Evolutionary conservation across 495 filamentous ascomycete genomes (phyloP), one percentile per base, ranked within the genome.

Genomic region (Penicillium alfredii): DNA sequence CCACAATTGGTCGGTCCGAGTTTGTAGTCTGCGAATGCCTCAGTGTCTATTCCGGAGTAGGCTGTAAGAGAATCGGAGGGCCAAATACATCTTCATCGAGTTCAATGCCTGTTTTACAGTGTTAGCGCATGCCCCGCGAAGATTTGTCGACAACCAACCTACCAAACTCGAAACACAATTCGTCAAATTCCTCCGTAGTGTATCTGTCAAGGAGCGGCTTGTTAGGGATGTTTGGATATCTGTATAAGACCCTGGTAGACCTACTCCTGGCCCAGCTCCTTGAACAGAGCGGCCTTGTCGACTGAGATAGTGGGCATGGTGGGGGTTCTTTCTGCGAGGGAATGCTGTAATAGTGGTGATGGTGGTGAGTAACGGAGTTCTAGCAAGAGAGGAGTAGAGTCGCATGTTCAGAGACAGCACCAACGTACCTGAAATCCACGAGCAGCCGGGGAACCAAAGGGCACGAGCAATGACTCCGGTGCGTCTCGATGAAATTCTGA

Each of bases 141-240:
- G 26, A 34, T 9, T 42, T 15, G 16, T 21, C 13, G 23, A 32
- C 22, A 9, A 30, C 22, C 30, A 38, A 59, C 72, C 48, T 63
- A 80, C 88, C 92, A 59, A 94, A 99, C 48, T 99, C 92, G 74
- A 99, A 98, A 60, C 92, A 99, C 47, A 99, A 70, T 55, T 94
- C 82, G 55, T 98, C 90, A 58, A 99, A 97, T 56, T 90, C 85
- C 45, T 94, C 78, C 49, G 83, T 86, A 28, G 89, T 95, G 60
- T 88, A 94, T 17, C 84, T 89, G 24, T 21, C 58, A 43, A 25
- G 3, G 26, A 36, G 40, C 33, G 46, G 27, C 8, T 4, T 3
- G 23, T 43, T 14, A 42, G 43, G n/a, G n/a, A n/a, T n/a, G n/a
- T n/a, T n/a, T n/a, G n/a, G n/a, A n/a, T n/a, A n/a, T n/a, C n/a